Evolutionary conservation across 1,284 basidiomycete genomes (phyloP).

Genomic region (Veloboletus limbatus): DNA sequence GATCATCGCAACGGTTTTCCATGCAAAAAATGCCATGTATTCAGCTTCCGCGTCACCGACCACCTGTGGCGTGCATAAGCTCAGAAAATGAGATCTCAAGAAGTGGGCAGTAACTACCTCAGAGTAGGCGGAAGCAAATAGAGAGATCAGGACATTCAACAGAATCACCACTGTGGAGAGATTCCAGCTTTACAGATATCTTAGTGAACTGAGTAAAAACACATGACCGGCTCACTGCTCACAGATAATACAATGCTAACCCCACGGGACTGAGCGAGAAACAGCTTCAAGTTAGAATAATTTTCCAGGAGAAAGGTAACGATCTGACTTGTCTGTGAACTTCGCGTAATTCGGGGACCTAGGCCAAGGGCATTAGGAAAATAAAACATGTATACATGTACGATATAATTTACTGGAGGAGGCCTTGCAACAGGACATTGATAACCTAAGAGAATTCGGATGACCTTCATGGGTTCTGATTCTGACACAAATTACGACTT

Average conservation of each 20-base stretch:
- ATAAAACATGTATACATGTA: background rate
- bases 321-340: conserved; percentile 49
- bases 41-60: conserved; percentile 69
- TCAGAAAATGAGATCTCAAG: background rate
- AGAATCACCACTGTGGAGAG: conserved; percentile 84
- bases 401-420: conserved; percentile 61
- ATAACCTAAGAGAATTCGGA: conserved; percentile 47
- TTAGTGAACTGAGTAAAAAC: conserved; percentile 7
- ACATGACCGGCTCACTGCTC: conserved; percentile 25
- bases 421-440: conserved; percentile 76
- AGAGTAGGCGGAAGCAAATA: conserved; percentile 89
- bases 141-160: conserved; percentile 91
- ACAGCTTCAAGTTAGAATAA: conserved; percentile 15
- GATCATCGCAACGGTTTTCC: conserved; percentile 79
- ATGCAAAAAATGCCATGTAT: conserved; percentile 86
- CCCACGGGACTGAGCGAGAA: conserved; percentile 55
- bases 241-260: conserved; percentile 80
- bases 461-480: background rate
- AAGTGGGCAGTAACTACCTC: conserved; percentile 56
- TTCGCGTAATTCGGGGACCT: conserved; percentile 81
- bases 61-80: conserved; percentile 37
- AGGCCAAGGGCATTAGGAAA: conserved; percentile 3
- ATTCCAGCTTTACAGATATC: conserved; percentile 63
- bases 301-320: background rate
- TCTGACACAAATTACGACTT: conserved; percentile 12